Evolutionary conservation across 345 rosid genomes (phyloP), one percentile per base, ranked within the genome.

Genomic region (Ricinus communis): DNA sequence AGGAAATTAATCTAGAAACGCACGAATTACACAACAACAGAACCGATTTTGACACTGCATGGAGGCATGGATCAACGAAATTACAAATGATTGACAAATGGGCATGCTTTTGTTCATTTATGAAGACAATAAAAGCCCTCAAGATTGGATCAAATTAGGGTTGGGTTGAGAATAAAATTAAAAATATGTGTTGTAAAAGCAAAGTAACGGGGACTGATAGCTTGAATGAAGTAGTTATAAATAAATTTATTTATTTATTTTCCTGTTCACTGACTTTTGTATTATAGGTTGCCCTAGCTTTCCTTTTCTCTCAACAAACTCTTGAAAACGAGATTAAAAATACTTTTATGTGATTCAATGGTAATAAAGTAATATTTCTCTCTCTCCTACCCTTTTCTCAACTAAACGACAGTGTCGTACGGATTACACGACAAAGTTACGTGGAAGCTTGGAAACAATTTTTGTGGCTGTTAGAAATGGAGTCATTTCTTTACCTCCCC

Each of bases 301-400:
- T 55, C 71, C 0, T 54, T 54, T 68, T 53, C 60, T 28, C 51
- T 68, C 71, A 68, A 55, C 71, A 4, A 68, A 40, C 30, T 4
- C 43, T 5, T 18, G 49, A 41, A 68, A 54, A 18, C 11, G 71
- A 38, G 38, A 33, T 43, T 43, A 8, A 43, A 12, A 43, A 38
- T 9, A 11, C 47, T 43, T 11, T 12, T 43, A 38, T 38, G 9
- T 38, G 4, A 38, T 38, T 38, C 43, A 43, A 12, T 12, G 47
- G 47, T 1, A 43, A 4, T n/a, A n/a, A n/a, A n/a, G n/a, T n/a
- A n/a, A n/a, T n/a, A 43, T 43, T 43, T 9, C 47, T 43, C 5
- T 9, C 5, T 4, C 47, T 4, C 14, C 8, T 9, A 9, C 7
- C 1, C 14, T 43, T 43, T 43, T 11, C 47, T 43, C 43, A 38